Evolutionary conservation across 495 filamentous ascomycete species (phyloP), one percentile per base, ranked within the genome.

Genomic region (Chaetomium tenue): DNA sequence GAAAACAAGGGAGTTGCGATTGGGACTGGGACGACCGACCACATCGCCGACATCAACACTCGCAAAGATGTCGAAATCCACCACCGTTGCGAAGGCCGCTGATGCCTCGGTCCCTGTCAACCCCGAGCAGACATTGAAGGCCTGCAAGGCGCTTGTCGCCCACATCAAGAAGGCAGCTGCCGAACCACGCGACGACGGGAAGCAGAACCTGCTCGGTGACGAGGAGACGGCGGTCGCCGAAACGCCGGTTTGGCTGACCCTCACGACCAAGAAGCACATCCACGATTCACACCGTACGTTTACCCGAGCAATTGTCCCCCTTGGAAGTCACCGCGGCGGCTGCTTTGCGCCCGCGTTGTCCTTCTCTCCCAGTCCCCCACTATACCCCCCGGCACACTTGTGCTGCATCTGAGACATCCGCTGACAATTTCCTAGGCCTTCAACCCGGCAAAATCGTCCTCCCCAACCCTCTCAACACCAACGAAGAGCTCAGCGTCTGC

Each of bases 231-330:
- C 64, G 2, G 37, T 74, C 39, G 72, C 73, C 20, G 79, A 84
- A 64, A 73, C 75, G 1, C 84, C 90, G 3, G 80, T 98, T 60
- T 96, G 90, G 89, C 84, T 98, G 39, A 86, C 87, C 13, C 78
- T 98, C 57, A 90, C 91, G 53, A 96, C 92, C 52, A 98, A 98
- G 78, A 91, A 90, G 76, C 90, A 94, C 51, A 72, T 75, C 33
- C 64, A 73, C 64, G 71, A 73, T 37, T 63, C 71, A 13, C 50
- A 69, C 68, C 63, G 66, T 60, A 66, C 15, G 55, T 60, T 25
- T n/a, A 4, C 7, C 39, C 46, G 23, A 11, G 18, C 1, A 26
- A 37, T 37, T 37, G 33, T 44, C 13, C 40, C 3, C 5, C 5
- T 18, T 18, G 16, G 11, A 44, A 15, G 2, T 15, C 16, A 18